Percentiles rank a stretch among this genome's conserved stretches.
These are phyloP conservation scores for Lachancea cidri DNA, from an alignment of 805 yeast genomes.

Conservation along the genomic window DNA sequence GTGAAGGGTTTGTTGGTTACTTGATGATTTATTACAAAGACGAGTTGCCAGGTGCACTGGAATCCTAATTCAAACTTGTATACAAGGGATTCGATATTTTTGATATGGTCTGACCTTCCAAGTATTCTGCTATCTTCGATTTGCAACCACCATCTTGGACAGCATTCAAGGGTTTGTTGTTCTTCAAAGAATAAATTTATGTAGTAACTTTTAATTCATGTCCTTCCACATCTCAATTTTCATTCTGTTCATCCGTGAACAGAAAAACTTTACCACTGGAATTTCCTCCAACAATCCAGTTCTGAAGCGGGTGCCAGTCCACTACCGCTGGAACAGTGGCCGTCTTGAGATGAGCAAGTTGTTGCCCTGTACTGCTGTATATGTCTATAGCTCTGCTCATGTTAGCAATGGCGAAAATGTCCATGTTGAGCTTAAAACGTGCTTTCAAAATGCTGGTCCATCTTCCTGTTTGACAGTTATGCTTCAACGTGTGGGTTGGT, in stretches of 20 bases:
- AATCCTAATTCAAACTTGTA: constrained; percentile 1
- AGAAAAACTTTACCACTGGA: constrained; percentile 86
- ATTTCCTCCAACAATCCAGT: constrained; percentile 92
- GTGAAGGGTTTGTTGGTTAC: constrained; percentile 29
- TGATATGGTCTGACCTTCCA: neutral
- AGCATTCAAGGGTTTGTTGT: too few species aligned
- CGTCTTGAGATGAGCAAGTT: constrained; percentile 70
- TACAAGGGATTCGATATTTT: neutral
- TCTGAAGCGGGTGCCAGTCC: constrained; percentile 74
- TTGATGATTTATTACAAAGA: constrained; percentile 32
- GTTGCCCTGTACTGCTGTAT: constrained; percentile 69
- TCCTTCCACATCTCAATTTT: neutral
- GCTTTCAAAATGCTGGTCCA: constrained; percentile 94
- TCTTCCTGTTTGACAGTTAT: constrained; percentile 94
- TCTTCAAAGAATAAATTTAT: too few species aligned
- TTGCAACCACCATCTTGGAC: too few species aligned
- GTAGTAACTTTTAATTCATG: neutral
- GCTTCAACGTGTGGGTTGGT: constrained; percentile 66
- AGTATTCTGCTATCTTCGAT: too few species aligned
- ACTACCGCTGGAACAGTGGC: constrained; percentile 93
- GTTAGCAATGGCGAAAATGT: constrained; percentile 87
- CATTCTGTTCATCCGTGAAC: constrained; percentile 30
- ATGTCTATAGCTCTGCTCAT: constrained; percentile 88
- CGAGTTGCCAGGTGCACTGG: constrained; percentile 13
- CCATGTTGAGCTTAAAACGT: constrained; percentile 69